These are phyloP conservation scores for Fraxinus platypoda DNA, from an alignment of 305 asterid species.

Conservation along the genomic window DNA sequence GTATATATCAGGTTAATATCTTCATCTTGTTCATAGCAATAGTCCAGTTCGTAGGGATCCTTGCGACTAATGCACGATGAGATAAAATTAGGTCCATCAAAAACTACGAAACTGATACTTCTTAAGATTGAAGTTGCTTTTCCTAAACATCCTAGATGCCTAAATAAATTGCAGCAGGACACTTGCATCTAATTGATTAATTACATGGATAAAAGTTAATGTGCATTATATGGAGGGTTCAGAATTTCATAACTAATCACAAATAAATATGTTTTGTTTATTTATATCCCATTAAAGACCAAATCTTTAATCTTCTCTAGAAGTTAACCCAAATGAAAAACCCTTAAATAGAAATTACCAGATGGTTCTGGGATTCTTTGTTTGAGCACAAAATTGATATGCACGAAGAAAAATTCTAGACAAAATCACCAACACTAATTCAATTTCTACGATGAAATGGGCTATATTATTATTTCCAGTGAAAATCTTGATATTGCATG, in stretches of 20 bases:
- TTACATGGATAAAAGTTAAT: not conserved
- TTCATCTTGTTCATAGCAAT: constrained; percentile 58
- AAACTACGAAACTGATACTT: not conserved
- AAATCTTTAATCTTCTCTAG: not conserved
- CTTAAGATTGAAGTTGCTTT: not conserved
- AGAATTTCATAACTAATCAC: not conserved
- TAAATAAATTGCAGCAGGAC: not conserved
- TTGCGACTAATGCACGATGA: constrained; percentile 40
- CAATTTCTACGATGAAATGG: not conserved
- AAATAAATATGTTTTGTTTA: not conserved
- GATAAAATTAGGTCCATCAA: constrained; percentile 5
- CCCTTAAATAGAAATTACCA: not conserved
- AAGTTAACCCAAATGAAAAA: not conserved
- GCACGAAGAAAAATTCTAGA: not conserved
- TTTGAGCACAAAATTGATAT: not conserved
- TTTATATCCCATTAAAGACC: not conserved
- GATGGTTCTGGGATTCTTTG: not conserved
- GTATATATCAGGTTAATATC: constrained; percentile 44
- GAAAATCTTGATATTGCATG: not conserved
- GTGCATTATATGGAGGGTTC: not conserved
- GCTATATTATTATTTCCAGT: not conserved
- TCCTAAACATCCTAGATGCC: constrained; percentile 5
- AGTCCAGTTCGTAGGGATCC: constrained; percentile 58
- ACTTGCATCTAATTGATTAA: not conserved
- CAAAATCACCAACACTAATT: not conserved